A percentile compares a stretch with the other conserved stretches of the same genome.
These are phyloP conservation scores for Fusarium robinianum DNA, from an alignment of 2,329 filamentous ascomycete species.

Conservation along the genomic window DNA sequence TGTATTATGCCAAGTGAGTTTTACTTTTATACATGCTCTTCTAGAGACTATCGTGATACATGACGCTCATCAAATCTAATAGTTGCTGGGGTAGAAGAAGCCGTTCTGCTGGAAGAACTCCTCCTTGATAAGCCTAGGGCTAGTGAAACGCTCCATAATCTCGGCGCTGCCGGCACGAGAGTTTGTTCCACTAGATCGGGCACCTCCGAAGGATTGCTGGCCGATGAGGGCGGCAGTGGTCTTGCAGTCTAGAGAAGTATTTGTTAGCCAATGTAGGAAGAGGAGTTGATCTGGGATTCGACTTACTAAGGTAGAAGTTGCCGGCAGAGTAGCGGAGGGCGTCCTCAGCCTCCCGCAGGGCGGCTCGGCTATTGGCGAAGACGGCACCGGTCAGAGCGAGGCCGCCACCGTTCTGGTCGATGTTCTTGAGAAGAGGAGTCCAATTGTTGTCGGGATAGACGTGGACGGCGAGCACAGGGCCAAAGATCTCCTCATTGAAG, in stretches of 20 bases:
- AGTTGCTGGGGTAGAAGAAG: constrained; percentile 57
- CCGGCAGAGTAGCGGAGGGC: constrained; percentile 58
- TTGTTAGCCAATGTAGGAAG: not conserved
- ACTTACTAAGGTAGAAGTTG: constrained; percentile 58
- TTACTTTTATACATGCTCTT: constrained; percentile 15
- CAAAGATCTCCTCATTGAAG: constrained; percentile 79
- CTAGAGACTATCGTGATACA: constrained; percentile 25
- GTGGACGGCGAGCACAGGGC: constrained; percentile 73
- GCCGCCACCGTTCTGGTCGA: constrained; percentile 49
- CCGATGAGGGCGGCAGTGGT: constrained; percentile 60
- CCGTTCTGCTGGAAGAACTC: constrained; percentile 46
- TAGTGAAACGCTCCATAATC: constrained; percentile 56
- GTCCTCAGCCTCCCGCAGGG: constrained; percentile 55
- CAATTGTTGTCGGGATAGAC: constrained; percentile 72
- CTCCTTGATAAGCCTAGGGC: constrained; percentile 57
- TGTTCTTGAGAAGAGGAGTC: constrained; percentile 39
- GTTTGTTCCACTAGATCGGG: constrained; percentile 57
- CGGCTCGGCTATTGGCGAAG: constrained; percentile 53
- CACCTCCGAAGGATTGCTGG: constrained; percentile 60
- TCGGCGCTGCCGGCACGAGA: constrained; percentile 60
- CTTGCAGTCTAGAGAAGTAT: constrained; percentile 50
- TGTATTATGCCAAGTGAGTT: not conserved
- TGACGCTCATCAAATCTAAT: constrained; percentile 26
- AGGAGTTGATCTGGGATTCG: accelerated
- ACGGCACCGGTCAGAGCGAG: constrained; percentile 55